Conservation (phyloP, 2,329 filamentous ascomycete genomes). For the Pseudonectria buxi region DNA sequence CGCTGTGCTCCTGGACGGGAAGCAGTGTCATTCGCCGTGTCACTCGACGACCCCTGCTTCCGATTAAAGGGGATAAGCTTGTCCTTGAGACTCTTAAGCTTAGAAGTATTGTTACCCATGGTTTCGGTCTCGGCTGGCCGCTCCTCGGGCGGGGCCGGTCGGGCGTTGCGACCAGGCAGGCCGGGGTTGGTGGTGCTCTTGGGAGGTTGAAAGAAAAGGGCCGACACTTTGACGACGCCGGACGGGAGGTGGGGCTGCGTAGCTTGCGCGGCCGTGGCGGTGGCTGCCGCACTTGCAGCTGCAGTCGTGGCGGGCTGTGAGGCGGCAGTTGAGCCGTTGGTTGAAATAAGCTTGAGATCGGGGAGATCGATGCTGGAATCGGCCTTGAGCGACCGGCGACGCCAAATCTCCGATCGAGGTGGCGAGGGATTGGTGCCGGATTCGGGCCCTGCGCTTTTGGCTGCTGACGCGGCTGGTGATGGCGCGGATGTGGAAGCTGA, state of each 20-base stretch:
- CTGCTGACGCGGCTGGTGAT: too few relatives aligned
- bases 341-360: slow-evolving; percentile 41
- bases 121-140: slow-evolving; percentile 12
- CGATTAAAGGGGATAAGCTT: slow-evolving; percentile 21
- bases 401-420: slow-evolving; percentile 36
- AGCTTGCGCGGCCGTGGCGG: slow-evolving; percentile 7
- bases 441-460: background rate
- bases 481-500: too few relatives aligned
- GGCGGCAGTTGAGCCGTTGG: slow-evolving; percentile 44
- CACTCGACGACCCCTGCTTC: slow-evolving; percentile 17
- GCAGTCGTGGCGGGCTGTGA: slow-evolving; percentile 10
- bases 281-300: background rate
- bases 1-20: slow-evolving; percentile 24
- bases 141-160: slow-evolving; percentile 12
- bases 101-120: slow-evolving; percentile 30
- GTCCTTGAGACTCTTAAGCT: slow-evolving; percentile 24
- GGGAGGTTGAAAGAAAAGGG: slow-evolving; percentile 11
- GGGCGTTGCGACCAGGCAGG: slow-evolving; percentile 24
- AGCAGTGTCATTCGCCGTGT: slow-evolving; percentile 14
- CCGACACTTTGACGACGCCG: slow-evolving; percentile 12
- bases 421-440: slow-evolving; percentile 20
- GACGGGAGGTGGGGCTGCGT: slow-evolving; percentile 11
- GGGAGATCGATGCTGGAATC: slow-evolving; percentile 41
- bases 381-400: slow-evolving; percentile 43
- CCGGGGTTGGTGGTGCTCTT: slow-evolving; percentile 10